Evolutionary conservation across 2,329 filamentous ascomycete species (phyloP), one percentile per base, ranked within the genome.

Genomic region (Boeremia exigua): DNA sequence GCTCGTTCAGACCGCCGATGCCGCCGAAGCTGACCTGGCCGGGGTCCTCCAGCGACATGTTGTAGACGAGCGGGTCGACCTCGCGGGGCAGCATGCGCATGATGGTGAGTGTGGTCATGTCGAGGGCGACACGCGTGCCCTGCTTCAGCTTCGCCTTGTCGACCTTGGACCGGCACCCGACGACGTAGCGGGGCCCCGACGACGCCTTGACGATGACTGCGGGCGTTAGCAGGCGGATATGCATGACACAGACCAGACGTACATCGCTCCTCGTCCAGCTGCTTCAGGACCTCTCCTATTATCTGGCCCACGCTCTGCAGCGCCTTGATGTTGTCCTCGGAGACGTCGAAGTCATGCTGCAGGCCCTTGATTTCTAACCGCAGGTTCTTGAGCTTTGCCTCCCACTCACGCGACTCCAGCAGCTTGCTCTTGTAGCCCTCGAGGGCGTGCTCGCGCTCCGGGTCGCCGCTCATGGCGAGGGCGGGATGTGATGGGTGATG

Each of bases 81-180:
- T 99, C 95, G 77, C 95, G 90, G 57, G 95, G 96, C 42, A 99
- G 84, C 95, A 99, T 99, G 72, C 95, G 91, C 95, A 99, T 99
- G 79, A 99, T 99, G 58, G 95, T 99, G 67, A 99, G 89, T 17
- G 95, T 99, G 47, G 95, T 99, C 95, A 99, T 99, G 74, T 99
- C 95, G 57, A 99, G 88, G 30, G 95, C 94, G 51, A 99, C 95
- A 72, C 95, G 91, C 27, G 94, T 97, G 70, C 96, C 96, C 80
- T 99, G 95, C 85, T 98, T 99, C 75, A 99, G 82, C 83, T 97
- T 98, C 60, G 84, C 82, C 81, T 96, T 97, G 82, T 99, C 95
- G 72, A 99, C 95, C 80, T 99, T 99, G 60, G 93, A 97, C 71
- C 95, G 89, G 82, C 95, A 99, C 56, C 95, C 95, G 68, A 99